A percentile compares a stretch with the other conserved stretches of the same genome.
Conservation (phyloP, 2,329 filamentous ascomycete genomes). For the Stagonosporopsis chrysanthemi region DNA sequence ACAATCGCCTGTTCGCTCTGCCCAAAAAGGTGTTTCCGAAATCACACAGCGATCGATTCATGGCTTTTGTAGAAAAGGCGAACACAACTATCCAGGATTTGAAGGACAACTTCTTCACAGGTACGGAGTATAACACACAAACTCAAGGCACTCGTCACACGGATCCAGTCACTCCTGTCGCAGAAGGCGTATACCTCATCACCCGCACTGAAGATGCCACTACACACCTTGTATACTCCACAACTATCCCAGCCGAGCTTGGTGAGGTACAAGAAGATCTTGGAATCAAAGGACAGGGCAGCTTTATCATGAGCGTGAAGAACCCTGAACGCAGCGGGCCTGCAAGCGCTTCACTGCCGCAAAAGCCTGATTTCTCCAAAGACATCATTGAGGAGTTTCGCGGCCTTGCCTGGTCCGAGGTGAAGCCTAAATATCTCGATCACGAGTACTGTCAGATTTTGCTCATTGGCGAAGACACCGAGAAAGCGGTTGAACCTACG, state of each 20-base stretch:
- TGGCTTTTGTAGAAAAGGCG: slow-evolving; percentile 83
- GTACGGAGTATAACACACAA: slow-evolving; percentile 76
- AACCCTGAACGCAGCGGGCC: slow-evolving; percentile 77
- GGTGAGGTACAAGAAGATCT: slow-evolving; percentile 78
- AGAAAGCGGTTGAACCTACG: slow-evolving; percentile 65
- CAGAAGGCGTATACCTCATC: slow-evolving; percentile 85
- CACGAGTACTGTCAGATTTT: slow-evolving; percentile 79
- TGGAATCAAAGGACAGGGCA: slow-evolving; percentile 74
- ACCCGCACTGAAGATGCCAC: slow-evolving; percentile 71
- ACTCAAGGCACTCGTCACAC: slow-evolving; percentile 73
- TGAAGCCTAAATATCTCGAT: slow-evolving; percentile 76
- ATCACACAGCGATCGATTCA: slow-evolving; percentile 72
- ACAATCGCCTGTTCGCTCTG: slow-evolving; percentile 76
- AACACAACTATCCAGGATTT: slow-evolving; percentile 71
- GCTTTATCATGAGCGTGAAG: slow-evolving; percentile 80
- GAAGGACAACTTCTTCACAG: slow-evolving; percentile 74
- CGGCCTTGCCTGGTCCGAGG: slow-evolving; percentile 75
- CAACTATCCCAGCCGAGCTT: slow-evolving; percentile 74
- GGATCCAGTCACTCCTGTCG: slow-evolving; percentile 76
- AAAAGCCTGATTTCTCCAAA: slow-evolving; percentile 73
- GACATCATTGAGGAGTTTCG: slow-evolving; percentile 77
- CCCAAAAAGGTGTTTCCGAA: slow-evolving; percentile 85
- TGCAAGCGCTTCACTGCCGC: slow-evolving; percentile 66
- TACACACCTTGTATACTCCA: slow-evolving; percentile 79
- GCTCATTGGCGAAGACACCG: slow-evolving; percentile 73